These are phyloP conservation scores for Phytophthora macrochlamydospora DNA, from an alignment of 352 stramenopile genomes.

Conservation along the genomic window DNA sequence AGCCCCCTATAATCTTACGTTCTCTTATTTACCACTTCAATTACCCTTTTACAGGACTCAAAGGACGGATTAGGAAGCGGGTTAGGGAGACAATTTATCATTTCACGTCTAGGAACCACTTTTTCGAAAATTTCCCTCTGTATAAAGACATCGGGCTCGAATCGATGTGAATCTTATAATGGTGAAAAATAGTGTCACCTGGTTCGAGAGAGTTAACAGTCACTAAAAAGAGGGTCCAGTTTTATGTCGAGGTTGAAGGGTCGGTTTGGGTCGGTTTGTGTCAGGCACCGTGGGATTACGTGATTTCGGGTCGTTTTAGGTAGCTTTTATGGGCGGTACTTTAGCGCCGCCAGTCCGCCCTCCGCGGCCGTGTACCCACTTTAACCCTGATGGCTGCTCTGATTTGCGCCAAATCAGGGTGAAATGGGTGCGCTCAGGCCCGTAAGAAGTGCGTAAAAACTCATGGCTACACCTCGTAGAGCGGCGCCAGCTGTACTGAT, in stretches of 20 bases:
- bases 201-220: background rate
- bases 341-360: too few species aligned
- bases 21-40: background rate
- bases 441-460: background rate
- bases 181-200: background rate
- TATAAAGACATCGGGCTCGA: background rate
- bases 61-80: background rate
- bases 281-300: background rate
- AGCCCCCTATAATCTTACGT: slow-evolving; percentile 1
- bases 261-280: too few species aligned
- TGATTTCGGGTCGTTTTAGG: background rate
- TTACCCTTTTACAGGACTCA: slow-evolving; percentile 1
- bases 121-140: background rate
- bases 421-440: background rate
- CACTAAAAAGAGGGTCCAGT: background rate
- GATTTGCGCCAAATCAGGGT: background rate
- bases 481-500: background rate
- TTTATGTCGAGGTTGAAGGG: background rate
- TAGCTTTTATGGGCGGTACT: background rate
- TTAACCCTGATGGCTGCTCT: too few species aligned
- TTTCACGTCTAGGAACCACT: background rate
- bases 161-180: background rate
- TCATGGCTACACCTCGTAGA: background rate
- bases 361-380: too few species aligned
- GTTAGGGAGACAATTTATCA: background rate